Percentiles rank a stretch among this genome's conserved stretches.
Evolutionary conservation across 371 early-diverging fungal genomes (phyloP).

Genomic region (Mucor lusitanicus): DNA sequence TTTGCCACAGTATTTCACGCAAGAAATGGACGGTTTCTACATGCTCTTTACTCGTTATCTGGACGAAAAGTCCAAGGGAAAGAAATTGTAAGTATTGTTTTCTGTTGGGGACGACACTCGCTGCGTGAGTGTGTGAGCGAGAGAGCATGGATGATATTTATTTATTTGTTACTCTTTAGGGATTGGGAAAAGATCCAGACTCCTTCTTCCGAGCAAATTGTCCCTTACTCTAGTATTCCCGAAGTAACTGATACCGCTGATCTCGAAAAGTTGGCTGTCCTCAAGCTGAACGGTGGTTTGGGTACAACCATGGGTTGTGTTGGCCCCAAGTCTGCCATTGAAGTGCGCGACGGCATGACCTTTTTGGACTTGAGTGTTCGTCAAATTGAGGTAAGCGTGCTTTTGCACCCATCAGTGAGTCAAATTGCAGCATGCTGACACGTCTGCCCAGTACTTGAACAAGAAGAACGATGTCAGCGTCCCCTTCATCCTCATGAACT

Average conservation of each 20-base stretch:
- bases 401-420: background rate
- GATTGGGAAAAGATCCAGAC: constrained; percentile 94
- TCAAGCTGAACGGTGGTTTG: constrained; percentile 99
- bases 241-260: constrained; percentile 53
- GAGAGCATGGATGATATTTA: background rate
- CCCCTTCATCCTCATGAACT: constrained; percentile 99
- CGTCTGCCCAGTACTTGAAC: constrained; percentile 79
- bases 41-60: constrained; percentile 87
- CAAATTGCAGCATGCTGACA: background rate
- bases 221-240: constrained; percentile 73
- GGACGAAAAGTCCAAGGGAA: constrained; percentile 77
- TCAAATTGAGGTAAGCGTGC: constrained; percentile 88
- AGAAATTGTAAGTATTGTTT: constrained; percentile 76
- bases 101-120: background rate
- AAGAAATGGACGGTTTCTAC: constrained; percentile 93
- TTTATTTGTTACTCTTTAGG: constrained; percentile 38
- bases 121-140: background rate
- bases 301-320: constrained; percentile 99
- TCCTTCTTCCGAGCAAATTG: constrained; percentile 85
- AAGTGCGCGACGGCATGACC: constrained; percentile 98
- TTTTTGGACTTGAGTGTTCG: constrained; percentile 98
- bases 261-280: constrained; percentile 94
- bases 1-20: constrained; percentile 42
- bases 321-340: constrained; percentile 99
- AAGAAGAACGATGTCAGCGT: constrained; percentile 86